Percentiles rank a stretch among this genome's conserved stretches.
phyloP scores from a whole-genome alignment of 495 filamentous ascomycete genomes.

The Rusavskia elegans region DNA sequence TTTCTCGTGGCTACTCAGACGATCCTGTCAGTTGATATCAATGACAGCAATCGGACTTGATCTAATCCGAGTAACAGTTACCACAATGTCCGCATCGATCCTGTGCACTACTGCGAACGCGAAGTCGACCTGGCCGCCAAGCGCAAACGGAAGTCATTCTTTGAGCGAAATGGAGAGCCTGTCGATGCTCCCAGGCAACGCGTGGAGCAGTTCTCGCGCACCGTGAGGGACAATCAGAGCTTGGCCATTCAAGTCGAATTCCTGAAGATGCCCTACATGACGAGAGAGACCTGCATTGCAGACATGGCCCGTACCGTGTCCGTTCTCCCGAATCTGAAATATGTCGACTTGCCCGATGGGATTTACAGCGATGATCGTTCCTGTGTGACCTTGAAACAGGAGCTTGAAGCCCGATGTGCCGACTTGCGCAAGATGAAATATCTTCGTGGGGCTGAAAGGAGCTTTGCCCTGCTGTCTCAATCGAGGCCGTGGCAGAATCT shows the following conservation, averaged over 20 bases:
- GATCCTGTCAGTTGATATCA: neutral
- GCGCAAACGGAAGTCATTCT: constrained; percentile 58
- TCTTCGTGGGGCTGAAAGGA: constrained; percentile 57
- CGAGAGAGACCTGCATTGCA: constrained; percentile 70
- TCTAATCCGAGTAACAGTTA: constrained; percentile 38
- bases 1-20: constrained; percentile 35
- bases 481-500: constrained; percentile 60
- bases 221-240: constrained; percentile 56
- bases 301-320: constrained; percentile 75
- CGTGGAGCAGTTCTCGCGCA: constrained; percentile 60
- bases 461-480: constrained; percentile 50
- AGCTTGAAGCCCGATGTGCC: constrained; percentile 67
- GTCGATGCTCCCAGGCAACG: constrained; percentile 65
- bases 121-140: constrained; percentile 64
- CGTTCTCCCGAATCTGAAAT: constrained; percentile 69
- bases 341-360: constrained; percentile 82
- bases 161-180: constrained; percentile 58
- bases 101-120: constrained; percentile 84
- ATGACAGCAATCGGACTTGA: too few relatives aligned
- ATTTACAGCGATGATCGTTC: constrained; percentile 64
- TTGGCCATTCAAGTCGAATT: constrained; percentile 53
- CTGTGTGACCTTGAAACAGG: constrained; percentile 60
- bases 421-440: constrained; percentile 83
- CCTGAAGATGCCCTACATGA: constrained; percentile 92
- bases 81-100: constrained; percentile 77